A percentile compares a stretch with the other conserved stretches of the same genome.
Evolutionary conservation across 305 asterid genomes (phyloP).

Genomic region (Withania somnifera): DNA sequence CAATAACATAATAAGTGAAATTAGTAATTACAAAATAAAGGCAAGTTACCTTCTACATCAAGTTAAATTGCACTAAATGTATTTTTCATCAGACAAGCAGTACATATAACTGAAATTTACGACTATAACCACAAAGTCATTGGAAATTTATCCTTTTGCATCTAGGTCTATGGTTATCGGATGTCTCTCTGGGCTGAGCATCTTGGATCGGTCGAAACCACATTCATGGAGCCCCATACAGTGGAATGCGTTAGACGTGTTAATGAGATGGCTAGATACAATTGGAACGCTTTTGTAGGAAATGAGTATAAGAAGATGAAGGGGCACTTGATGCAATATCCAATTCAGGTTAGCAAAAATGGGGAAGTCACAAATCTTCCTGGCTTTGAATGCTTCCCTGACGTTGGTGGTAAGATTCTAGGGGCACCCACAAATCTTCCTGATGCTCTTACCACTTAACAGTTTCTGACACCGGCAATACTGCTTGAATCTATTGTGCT

Average conservation of each 20-base stretch:
- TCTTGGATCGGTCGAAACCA: conserved; percentile 31
- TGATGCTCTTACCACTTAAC: conserved; percentile 42
- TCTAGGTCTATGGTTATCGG: conserved; percentile 53
- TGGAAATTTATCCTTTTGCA: background rate
- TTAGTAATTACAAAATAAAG: too few relatives aligned
- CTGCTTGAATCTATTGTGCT: background rate
- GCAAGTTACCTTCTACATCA: too few relatives aligned
- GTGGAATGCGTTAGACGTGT: conserved; percentile 32
- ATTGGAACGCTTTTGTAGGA: conserved; percentile 38
- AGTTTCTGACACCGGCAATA: background rate
- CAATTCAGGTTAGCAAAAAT: conserved; percentile 24
- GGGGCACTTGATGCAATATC: conserved; percentile 58
- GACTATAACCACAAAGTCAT: background rate
- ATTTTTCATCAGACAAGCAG: too few relatives aligned
- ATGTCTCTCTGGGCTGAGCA: conserved; percentile 68
- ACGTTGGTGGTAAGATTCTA: conserved; percentile 49
- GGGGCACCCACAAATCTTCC: conserved; percentile 44
- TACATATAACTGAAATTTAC: too few relatives aligned
- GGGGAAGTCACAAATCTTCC: conserved; percentile 40
- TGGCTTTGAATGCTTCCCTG: conserved; percentile 41
- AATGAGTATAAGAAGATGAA: conserved; percentile 23
- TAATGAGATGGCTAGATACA: conserved; percentile 34
- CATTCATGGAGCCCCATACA: conserved; percentile 29
- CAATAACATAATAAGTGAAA: too few relatives aligned
- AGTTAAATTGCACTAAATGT: too few relatives aligned